Base-by-base conservation (phyloP, 2,329 filamentous ascomycete genomes). In the Colletotrichum falcatum region DNA sequence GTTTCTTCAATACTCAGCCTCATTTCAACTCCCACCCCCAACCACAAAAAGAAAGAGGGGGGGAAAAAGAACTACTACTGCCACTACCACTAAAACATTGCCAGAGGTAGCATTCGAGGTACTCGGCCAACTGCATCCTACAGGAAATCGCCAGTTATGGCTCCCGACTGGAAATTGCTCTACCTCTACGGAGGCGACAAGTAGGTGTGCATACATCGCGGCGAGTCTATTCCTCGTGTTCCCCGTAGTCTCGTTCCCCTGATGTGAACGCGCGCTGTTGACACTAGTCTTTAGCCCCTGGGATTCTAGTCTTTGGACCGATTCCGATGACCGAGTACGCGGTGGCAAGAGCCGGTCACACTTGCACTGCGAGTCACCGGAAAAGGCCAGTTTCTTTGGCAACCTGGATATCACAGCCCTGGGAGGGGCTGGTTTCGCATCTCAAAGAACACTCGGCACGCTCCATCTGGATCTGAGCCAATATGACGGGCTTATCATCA, bases 341-440 rank as follows among this genome's bases (percentile, higher is more conserved):
- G 92, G 92, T 69, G 93, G 93, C 61, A 86, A 86, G 70, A 94
- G 91, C 72, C 79, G 82, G 65, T 90, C 88, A 39, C 79, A 84
- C 71, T 78, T 89, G n/a, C 79, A 78, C 51, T 79, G 80, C 58
- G 70, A 76, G 26, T 66, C 73, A 14, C 73, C 74, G 53, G 72
- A 76, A 61, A 72, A 72, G 79, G 89, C 91, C 79, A 65, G 85
- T 80, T 94, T 95, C 81, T 81, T 88, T 73, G 93, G 94, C 2
- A 83, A 84, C 30, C 85, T 96, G 26, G 93, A 96, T 80, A 94
- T 91, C 73, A 86, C 86, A 63, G 89, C 92, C 0, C 88, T 96
- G 0, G 93, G 93, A 33, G 93, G 92, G 37, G 93, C 94, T 0
- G 94, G 94, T 6, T 96, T 97, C 77, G 93, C 93, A 12, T 93